Evolutionary conservation across 495 filamentous ascomycete species (phyloP).

Genomic region (Neurospora pannonica): DNA sequence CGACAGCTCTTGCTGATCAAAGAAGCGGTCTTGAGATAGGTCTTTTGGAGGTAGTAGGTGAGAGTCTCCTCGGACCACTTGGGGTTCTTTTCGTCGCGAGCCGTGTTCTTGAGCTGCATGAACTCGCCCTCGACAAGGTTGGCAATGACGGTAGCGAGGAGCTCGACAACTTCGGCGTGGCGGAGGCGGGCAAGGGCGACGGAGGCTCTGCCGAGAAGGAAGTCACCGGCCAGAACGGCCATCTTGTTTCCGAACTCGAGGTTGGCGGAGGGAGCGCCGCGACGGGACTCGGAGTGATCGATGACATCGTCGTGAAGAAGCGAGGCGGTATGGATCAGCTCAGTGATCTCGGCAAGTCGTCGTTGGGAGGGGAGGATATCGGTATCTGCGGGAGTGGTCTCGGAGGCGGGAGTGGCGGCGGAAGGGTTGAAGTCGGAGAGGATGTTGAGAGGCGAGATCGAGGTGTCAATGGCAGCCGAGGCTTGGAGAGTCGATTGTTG

Average conservation of each 20-base stretch:
- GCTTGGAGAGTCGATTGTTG: conserved; percentile 26
- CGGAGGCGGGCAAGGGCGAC: conserved; percentile 85
- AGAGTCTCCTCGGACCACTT: conserved; percentile 79
- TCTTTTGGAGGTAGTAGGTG: conserved; percentile 96
- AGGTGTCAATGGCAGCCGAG: conserved; percentile 52
- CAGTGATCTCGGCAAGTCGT: conserved; percentile 89
- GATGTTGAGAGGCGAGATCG: conserved; percentile 65
- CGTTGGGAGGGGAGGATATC: conserved; percentile 89
- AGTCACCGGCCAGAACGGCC: conserved; percentile 93
- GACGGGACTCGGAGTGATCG: conserved; percentile 75
- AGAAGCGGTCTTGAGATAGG: conserved; percentile 91
- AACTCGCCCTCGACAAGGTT: conserved; percentile 98
- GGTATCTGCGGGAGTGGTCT: conserved; percentile 45
- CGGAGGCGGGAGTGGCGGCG: conserved; percentile 29
- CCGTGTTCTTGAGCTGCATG: conserved; percentile 98
- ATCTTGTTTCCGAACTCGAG: conserved; percentile 96
- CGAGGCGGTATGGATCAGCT: conserved; percentile 93
- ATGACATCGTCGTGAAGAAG: conserved; percentile 97
- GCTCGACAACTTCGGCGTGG: conserved; percentile 87
- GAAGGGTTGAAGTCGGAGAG: conserved; percentile 79
- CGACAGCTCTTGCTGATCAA: conserved; percentile 94
- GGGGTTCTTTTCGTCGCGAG: conserved; percentile 71
- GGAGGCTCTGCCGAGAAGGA: conserved; percentile 84
- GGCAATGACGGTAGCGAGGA: conserved; percentile 91
- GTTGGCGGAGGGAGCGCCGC: conserved; percentile 80